phyloP scores from a whole-genome alignment of 2,329 filamentous ascomycete genomes.

The Monilinia fructicola region DNA sequence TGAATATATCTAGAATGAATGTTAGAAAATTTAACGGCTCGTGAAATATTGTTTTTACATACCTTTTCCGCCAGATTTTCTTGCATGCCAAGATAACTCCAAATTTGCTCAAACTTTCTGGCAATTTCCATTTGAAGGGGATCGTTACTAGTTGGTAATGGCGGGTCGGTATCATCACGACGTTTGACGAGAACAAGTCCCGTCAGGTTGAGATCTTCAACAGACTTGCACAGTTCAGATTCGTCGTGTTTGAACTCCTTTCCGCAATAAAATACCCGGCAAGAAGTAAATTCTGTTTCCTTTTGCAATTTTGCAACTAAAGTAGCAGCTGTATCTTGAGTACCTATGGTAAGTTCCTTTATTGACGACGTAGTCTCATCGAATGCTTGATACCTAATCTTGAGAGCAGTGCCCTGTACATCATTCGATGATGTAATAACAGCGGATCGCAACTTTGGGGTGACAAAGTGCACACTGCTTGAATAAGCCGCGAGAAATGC shows the following conservation, averaged over 20 bases:
- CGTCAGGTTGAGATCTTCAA: conserved; percentile 68
- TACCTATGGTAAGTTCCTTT: conserved; percentile 63
- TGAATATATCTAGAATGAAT: conserved; percentile 58
- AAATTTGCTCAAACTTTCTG: conserved; percentile 79
- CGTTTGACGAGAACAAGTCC: conserved; percentile 67
- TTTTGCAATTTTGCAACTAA: conserved; percentile 66
- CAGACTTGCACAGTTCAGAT: conserved; percentile 57
- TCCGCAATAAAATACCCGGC: conserved; percentile 70
- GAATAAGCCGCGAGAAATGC: conserved; percentile 67
- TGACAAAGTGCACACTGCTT: conserved; percentile 57
- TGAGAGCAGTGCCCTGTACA: conserved; percentile 62
- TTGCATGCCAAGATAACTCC: conserved; percentile 74
- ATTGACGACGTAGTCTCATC: conserved; percentile 61
- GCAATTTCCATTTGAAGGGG: conserved; percentile 76
- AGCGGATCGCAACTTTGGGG: conserved; percentile 55
- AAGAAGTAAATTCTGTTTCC: conserved; percentile 73
- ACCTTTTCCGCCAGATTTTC: conserved; percentile 68
- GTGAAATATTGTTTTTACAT: conserved; percentile 32
- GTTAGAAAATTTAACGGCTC: conserved; percentile 15
- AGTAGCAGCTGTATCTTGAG: conserved; percentile 67
- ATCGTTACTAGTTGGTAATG: conserved; percentile 53
- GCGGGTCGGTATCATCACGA: conserved; percentile 49
- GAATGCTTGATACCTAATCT: conserved; percentile 73
- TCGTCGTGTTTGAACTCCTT: conserved; percentile 62
- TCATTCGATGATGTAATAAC: conserved; percentile 53